These are phyloP conservation scores for Auxenochlorella protothecoides DNA, from an alignment of 139 green algal species.

Conservation along the genomic window DNA sequence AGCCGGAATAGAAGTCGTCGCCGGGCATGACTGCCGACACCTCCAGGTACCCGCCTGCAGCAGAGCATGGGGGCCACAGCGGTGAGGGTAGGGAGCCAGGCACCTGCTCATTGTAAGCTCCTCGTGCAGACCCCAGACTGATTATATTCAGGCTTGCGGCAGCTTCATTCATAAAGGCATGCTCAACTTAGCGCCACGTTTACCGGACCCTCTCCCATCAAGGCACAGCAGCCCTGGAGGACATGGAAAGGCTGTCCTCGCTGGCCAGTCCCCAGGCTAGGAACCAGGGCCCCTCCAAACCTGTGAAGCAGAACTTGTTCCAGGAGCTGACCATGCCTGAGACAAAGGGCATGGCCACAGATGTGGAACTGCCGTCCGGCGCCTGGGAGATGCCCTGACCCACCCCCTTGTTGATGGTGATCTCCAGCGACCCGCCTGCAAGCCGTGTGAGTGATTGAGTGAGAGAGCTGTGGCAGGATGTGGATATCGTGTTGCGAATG, in stretches of 20 bases:
- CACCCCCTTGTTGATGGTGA: conserved; percentile 20
- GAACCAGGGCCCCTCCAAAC: not conserved
- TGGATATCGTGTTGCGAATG: too few relatives aligned
- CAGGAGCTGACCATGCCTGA: conserved; percentile 32
- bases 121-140: too few relatives aligned
- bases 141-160: too few relatives aligned
- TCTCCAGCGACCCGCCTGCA: conserved; percentile 9
- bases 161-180: too few relatives aligned
- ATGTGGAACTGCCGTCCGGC: conserved; percentile 7
- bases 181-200: too few relatives aligned
- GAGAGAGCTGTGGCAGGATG: too few relatives aligned
- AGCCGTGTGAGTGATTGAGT: too few relatives aligned
- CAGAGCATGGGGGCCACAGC: not conserved
- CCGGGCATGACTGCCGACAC: conserved; percentile 32
- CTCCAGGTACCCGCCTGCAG: conserved; percentile 37
- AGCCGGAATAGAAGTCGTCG: conserved; percentile 17
- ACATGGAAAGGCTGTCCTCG: not conserved
- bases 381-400: conserved; percentile 5
- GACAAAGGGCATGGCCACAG: conserved; percentile 13
- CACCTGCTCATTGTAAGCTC: not conserved
- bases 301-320: conserved; percentile 54
- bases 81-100: not conserved
- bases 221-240: not conserved
- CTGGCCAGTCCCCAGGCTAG: not conserved
- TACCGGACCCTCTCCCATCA: too few relatives aligned